Evolutionary conservation across 2,329 filamentous ascomycete genomes (phyloP), one percentile per base, ranked within the genome.

Genomic region (Ustulina deusta): DNA sequence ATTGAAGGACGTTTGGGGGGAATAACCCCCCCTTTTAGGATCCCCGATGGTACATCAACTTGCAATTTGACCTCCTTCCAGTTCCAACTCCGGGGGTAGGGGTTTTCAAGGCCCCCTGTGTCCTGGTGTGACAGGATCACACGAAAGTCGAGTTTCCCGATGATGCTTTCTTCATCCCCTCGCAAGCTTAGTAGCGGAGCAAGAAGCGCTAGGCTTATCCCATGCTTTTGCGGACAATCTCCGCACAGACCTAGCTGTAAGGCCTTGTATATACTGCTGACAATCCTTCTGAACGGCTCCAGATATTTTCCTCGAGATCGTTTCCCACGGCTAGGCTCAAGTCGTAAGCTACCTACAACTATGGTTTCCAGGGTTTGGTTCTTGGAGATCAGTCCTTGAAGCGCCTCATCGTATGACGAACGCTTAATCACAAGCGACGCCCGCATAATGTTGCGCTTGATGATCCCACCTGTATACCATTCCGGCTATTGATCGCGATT

Each of bases 371-470:
- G 61, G 13, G 54, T 64, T 51, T 59, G 54, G 13, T 64, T 64
- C 40, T 52, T 49, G 20, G 61, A 29, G 9, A 58, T 59, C 34
- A 64, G 46, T 4, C 25, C 20, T 20, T 59, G 44, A 3, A 64
- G 36, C 9, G 61, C 54, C 32, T 54, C 15, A 20, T 64, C 42
- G 44, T 64, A 64, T 38, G 54, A 64, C n/a, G 61, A 58, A 40
- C 61, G 61, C 22, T 64, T 64, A n/a, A 64, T 51, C 42, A 59
- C 61, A 1, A 64, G 61, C 3, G 61, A 64, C 17, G 54, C 61
- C 25, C 44, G 20, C 54, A 59, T 64, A 13, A 64, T 22, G 42
- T 56, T 48, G 4, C 49, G 61, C 29, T 63, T 63, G 51, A 46
- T 10, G 7, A 36, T 25, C 22, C 42, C 42, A 6, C 61, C 46